These are phyloP conservation scores for Sporothrix euskadiensis DNA, from an alignment of 2,329 filamentous ascomycete species.

Conservation along the genomic window DNA sequence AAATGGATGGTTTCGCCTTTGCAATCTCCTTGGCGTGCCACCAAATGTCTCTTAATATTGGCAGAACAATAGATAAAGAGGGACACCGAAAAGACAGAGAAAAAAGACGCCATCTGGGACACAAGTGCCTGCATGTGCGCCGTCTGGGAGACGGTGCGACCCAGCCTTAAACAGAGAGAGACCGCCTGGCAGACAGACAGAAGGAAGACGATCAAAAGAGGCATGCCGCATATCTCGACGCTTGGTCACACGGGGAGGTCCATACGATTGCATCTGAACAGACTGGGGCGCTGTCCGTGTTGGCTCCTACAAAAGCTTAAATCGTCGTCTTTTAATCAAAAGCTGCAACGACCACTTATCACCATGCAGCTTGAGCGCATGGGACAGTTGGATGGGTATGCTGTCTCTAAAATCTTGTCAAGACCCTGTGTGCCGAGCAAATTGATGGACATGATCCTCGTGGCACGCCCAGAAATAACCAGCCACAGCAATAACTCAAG, in stretches of 20 bases:
- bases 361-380: slow-evolving; percentile 1
- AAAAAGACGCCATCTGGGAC: background rate
- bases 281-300: background rate
- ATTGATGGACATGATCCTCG: background rate
- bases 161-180: background rate
- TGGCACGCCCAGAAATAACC: background rate
- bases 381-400: background rate
- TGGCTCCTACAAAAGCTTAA: background rate
- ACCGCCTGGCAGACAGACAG: background rate
- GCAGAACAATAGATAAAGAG: background rate
- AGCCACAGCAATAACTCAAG: background rate
- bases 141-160: background rate
- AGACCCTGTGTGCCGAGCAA: background rate
- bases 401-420: background rate
- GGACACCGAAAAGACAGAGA: no score
- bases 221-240: slow-evolving; percentile 3
- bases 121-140: background rate
- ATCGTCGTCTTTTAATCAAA: background rate
- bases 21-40: slow-evolving; percentile 15
- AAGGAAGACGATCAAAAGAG: background rate
- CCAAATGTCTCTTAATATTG: background rate
- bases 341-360: background rate
- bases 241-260: slow-evolving; percentile 5
- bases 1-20: background rate
- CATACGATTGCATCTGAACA: background rate